Conservation (phyloP, 495 filamentous ascomycete genomes). For the Neurospora tetraspora region DNA sequence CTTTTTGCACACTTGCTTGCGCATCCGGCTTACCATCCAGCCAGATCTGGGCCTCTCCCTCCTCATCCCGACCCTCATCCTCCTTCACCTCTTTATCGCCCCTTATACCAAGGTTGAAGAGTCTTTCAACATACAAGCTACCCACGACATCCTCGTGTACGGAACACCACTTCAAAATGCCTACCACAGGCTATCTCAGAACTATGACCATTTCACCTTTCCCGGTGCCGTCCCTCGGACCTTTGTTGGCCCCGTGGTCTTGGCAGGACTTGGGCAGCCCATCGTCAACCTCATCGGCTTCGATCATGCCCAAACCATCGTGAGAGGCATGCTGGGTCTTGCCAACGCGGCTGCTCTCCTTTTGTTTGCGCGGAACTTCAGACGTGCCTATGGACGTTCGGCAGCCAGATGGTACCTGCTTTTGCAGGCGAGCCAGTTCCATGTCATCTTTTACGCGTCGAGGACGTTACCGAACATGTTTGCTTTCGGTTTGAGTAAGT, state of each 20-base stretch:
- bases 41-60: slow-evolving; percentile 44
- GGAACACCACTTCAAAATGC: slow-evolving; percentile 55
- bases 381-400: slow-evolving; percentile 55
- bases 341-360: slow-evolving; percentile 62
- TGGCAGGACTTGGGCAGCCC: slow-evolving; percentile 61
- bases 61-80: slow-evolving; percentile 54
- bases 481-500: slow-evolving; percentile 70
- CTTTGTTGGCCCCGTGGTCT: slow-evolving; percentile 66
- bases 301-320: slow-evolving; percentile 41
- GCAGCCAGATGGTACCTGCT: slow-evolving; percentile 74
- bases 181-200: slow-evolving; percentile 33
- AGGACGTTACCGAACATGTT: slow-evolving; percentile 94
- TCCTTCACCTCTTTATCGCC: slow-evolving; percentile 65
- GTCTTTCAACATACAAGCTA: slow-evolving; percentile 94
- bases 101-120: slow-evolving; percentile 99
- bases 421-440: slow-evolving; percentile 81
- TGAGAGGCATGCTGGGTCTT: slow-evolving; percentile 68
- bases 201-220: slow-evolving; percentile 89
- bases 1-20: not conserved
- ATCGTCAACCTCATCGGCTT: slow-evolving; percentile 40
- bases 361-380: slow-evolving; percentile 52
- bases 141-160: slow-evolving; percentile 78
- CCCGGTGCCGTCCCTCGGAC: slow-evolving; percentile 86
- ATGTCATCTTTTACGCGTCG: slow-evolving; percentile 88
- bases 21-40: not conserved